These are phyloP conservation scores for Ogataea sp. DNA, from an alignment of 805 yeast species.

Conservation along the genomic window DNA sequence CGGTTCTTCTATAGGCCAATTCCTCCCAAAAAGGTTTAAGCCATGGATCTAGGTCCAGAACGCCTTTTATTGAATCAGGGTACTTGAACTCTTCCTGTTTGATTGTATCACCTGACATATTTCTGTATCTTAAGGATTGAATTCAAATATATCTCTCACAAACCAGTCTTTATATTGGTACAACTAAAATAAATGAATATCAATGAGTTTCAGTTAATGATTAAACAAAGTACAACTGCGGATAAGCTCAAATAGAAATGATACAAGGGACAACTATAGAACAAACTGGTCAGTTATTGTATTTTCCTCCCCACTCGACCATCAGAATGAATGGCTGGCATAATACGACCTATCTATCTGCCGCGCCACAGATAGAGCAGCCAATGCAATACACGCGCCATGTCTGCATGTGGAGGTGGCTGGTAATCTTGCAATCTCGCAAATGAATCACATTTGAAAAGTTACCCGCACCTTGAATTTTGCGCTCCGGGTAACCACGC, in stretches of 20 bases:
- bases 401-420: neutral
- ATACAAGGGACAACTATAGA: too few species aligned
- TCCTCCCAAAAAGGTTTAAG: constrained; percentile 69
- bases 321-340: neutral
- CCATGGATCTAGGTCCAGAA: constrained; percentile 79
- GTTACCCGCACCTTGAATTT: too few species aligned
- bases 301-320: neutral
- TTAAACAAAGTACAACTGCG: too few species aligned
- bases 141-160: too few species aligned
- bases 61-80: constrained; percentile 38
- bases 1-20: constrained; percentile 55
- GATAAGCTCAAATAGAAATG: too few species aligned
- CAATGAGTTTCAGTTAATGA: too few species aligned
- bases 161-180: too few species aligned
- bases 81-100: constrained; percentile 2
- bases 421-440: too few species aligned
- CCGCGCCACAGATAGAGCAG: neutral
- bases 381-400: neutral
- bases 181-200: too few species aligned
- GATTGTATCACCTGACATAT: neutral
- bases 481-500: neutral
- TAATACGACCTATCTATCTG: neutral
- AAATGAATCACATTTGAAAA: too few species aligned
- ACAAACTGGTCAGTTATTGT: too few species aligned
- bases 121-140: too few species aligned